Evolutionary conservation across 306 rosid genomes (phyloP).

Genomic region (Coriaria nepalensis): DNA sequence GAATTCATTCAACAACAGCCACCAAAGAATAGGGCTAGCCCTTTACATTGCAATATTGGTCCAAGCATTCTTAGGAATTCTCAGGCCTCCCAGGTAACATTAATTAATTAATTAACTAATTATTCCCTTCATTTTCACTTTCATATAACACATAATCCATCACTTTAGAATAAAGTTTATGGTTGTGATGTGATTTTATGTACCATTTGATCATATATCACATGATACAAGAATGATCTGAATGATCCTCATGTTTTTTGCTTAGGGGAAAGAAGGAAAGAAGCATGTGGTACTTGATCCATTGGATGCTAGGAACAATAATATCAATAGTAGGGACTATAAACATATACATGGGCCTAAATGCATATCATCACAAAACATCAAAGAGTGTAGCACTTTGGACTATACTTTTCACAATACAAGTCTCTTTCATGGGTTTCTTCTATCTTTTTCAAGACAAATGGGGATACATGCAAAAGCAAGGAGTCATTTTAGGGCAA

Average conservation of each 20-base stretch:
- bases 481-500: constrained; percentile 39
- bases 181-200: background rate
- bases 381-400: constrained; percentile 47
- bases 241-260: background rate
- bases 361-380: constrained; percentile 60
- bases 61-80: constrained; percentile 61
- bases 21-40: constrained; percentile 82
- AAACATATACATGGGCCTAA: constrained; percentile 74
- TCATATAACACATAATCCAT: too few species aligned
- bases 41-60: constrained; percentile 60
- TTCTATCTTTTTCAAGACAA: constrained; percentile 78
- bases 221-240: background rate
- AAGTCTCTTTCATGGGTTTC: constrained; percentile 54
- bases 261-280: constrained; percentile 75
- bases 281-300: constrained; percentile 60
- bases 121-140: background rate
- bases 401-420: constrained; percentile 71
- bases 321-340: constrained; percentile 61
- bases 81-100: constrained; percentile 82
- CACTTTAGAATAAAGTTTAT: too few species aligned
- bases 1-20: constrained; percentile 78
- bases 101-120: background rate
- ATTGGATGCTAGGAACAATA: constrained; percentile 78
- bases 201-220: constrained; percentile 5
- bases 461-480: constrained; percentile 60